Base-by-base conservation (phyloP, 768 basidiomycete genomes). In the Mycena vulgaris region DNA sequence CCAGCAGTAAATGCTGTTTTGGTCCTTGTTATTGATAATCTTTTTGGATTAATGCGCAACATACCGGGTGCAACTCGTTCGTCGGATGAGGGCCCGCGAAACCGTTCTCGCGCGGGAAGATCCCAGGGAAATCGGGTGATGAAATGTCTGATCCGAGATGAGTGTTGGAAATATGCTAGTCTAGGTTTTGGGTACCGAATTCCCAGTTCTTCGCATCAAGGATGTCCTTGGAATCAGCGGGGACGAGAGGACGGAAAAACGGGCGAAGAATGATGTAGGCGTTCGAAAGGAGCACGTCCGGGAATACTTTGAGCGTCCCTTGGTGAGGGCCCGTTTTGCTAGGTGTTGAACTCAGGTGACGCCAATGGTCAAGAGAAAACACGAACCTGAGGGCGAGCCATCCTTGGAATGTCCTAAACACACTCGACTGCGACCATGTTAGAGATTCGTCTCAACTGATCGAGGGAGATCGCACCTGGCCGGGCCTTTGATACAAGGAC, bases 241-340 rank as follows among this genome's bases (percentile, higher is more conserved):
- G 72, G 19, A 84, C 83, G 3, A 79, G 78, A 0, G 85, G 86
- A n/a, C 82, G 79, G 83, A 92, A 91, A 85, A 92, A 92, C 0
- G 91, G 91, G 25, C 91, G 85, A 1, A 92, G 83, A 48, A 91
- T 88, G 62, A 83, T 81, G 77, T 92, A 92, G 0, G 89, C 86
- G 60, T 90, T 91, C 27, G 87, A 86, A 14, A 91, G 78, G 30
- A 81, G 74, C 39, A 92, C 80, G 68, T 88, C 82, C 2, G 91
- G 89, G 75, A 87, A 90, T 39, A 91, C 87, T 65, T 84, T 83
- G 14, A 89, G 80, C 2, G 88, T 89, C 28, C 91, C 90, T 70
- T 91, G 84, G 0, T 78, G 80, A 1, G 90, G 90, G 0, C 80
- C 88, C 9, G 86, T 90, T 72, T 88, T 84, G 68, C 85, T 87